Conservation (phyloP, 2,329 filamentous ascomycete genomes). For the Aspergillus eucalypticola region DNA sequence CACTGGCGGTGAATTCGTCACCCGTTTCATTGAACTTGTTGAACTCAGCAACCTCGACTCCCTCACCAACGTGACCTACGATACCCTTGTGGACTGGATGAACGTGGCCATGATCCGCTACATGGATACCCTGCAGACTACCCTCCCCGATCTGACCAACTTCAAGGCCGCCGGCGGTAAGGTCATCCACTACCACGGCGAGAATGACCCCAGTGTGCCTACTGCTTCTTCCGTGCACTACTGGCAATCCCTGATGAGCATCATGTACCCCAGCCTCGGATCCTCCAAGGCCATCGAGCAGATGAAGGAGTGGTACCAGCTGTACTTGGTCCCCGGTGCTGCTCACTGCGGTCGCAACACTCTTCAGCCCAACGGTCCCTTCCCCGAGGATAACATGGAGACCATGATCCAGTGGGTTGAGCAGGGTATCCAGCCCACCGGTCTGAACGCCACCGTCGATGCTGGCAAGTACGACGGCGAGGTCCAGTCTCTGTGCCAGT, state of each 20-base stretch:
- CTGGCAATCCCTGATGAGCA: constrained; percentile 53
- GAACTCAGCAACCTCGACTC: constrained; percentile 40
- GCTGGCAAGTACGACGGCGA: constrained; percentile 31
- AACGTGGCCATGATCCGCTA: constrained; percentile 50
- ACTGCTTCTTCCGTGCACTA: constrained; percentile 57
- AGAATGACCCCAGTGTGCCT: constrained; percentile 56
- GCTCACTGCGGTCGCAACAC: constrained; percentile 53
- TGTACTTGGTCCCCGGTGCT: constrained; percentile 57
- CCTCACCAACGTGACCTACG: constrained; percentile 55
- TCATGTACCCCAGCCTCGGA: constrained; percentile 50
- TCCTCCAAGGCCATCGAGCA: constrained; percentile 43
- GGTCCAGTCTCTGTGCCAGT: constrained; percentile 35
- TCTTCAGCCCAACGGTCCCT: constrained; percentile 46
- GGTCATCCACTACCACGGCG: constrained; percentile 60
- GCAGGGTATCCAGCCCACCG: constrained; percentile 46
- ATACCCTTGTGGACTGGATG: constrained; percentile 58
- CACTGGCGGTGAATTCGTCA: constrained; percentile 42
- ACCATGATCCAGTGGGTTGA: constrained; percentile 56
- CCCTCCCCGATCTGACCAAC: constrained; percentile 53
- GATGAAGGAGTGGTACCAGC: constrained; percentile 55
- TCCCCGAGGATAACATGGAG: constrained; percentile 48
- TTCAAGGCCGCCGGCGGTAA: constrained; percentile 56
- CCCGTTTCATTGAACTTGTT: constrained; percentile 28
- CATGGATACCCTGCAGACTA: constrained; percentile 55
- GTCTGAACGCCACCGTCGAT: constrained; percentile 43